These are phyloP conservation scores for Penicillium pancosmium DNA, from an alignment of 495 filamentous ascomycete species.

Conservation along the genomic window DNA sequence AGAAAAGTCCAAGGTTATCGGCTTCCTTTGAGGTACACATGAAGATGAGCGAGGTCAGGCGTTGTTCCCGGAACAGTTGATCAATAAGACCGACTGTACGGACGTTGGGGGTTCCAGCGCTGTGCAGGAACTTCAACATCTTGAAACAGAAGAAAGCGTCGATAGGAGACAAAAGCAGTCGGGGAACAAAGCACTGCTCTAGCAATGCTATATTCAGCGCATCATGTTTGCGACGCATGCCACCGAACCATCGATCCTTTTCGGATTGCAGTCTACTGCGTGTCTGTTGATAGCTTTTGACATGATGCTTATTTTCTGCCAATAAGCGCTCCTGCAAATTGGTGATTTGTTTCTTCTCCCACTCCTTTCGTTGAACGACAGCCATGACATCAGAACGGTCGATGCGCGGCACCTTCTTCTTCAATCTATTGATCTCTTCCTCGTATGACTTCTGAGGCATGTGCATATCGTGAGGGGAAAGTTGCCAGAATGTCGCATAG, in stretches of 20 bases:
- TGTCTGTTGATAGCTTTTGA: constrained; percentile 64
- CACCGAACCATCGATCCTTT: constrained; percentile 77
- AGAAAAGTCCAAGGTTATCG: constrained; percentile 85
- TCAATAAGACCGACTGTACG: constrained; percentile 83
- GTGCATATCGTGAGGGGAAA: constrained; percentile 77
- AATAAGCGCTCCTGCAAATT: constrained; percentile 63
- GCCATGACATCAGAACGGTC: constrained; percentile 71
- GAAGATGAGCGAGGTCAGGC: constrained; percentile 79
- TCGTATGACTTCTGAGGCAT: constrained; percentile 74
- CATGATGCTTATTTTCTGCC: constrained; percentile 69
- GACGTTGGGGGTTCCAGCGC: constrained; percentile 80
- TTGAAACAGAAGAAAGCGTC: constrained; percentile 87
- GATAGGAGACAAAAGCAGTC: constrained; percentile 76
- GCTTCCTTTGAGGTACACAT: constrained; percentile 86
- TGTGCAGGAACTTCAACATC: constrained; percentile 84
- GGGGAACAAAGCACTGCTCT: constrained; percentile 88
- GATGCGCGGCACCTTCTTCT: constrained; percentile 61
- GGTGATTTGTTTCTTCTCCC: constrained; percentile 60
- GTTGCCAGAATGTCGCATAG: constrained; percentile 92
- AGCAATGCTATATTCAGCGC: constrained; percentile 73
- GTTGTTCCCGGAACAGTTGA: constrained; percentile 77
- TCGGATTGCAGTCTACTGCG: constrained; percentile 69
- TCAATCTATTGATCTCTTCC: constrained; percentile 64
- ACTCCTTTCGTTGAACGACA: constrained; percentile 65
- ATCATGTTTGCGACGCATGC: constrained; percentile 62